phyloP scores from a whole-genome alignment of 2,329 filamentous ascomycete genomes.

The Botryotinia globosa region DNA sequence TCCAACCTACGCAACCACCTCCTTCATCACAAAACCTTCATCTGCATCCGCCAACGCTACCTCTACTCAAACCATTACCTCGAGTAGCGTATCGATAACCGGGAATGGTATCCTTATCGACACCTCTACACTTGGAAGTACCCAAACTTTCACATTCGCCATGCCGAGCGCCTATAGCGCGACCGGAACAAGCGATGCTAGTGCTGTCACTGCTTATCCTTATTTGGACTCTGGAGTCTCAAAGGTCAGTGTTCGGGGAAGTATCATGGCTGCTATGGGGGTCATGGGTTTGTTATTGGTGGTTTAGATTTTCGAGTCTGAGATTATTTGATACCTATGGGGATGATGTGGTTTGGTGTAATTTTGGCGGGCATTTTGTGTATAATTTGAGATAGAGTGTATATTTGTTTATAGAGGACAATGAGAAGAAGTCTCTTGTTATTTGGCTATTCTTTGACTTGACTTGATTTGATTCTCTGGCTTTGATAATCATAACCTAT shows the following conservation, averaged over 20 bases:
- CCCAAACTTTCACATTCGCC: slow-evolving; percentile 14
- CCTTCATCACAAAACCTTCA: slow-evolving; percentile 7
- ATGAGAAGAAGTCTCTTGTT: background rate
- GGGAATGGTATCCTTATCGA: slow-evolving; percentile 10
- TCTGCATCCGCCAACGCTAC: background rate
- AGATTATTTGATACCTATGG: background rate
- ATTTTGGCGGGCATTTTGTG: background rate
- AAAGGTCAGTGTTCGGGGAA: background rate
- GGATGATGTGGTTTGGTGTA: background rate
- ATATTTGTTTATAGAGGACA: background rate
- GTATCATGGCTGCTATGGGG: background rate
- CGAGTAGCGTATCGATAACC: background rate
- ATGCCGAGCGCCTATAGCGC: slow-evolving; percentile 12
- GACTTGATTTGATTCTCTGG: background rate
- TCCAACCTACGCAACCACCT: background rate
- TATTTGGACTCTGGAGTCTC: background rate
- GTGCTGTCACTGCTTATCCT: slow-evolving; percentile 6
- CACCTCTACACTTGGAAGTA: background rate
- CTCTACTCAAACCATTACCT: background rate
- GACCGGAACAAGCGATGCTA: slow-evolving; percentile 1
- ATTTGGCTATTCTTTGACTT: background rate
- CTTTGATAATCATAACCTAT: background rate
- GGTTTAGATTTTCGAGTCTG: background rate
- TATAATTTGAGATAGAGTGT: background rate
- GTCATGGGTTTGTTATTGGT: background rate